A percentile compares a stretch with the other conserved stretches of the same genome.
These are phyloP conservation scores for Lentinula sp. DNA, from an alignment of 768 basidiomycete genomes.

Conservation along the genomic window DNA sequence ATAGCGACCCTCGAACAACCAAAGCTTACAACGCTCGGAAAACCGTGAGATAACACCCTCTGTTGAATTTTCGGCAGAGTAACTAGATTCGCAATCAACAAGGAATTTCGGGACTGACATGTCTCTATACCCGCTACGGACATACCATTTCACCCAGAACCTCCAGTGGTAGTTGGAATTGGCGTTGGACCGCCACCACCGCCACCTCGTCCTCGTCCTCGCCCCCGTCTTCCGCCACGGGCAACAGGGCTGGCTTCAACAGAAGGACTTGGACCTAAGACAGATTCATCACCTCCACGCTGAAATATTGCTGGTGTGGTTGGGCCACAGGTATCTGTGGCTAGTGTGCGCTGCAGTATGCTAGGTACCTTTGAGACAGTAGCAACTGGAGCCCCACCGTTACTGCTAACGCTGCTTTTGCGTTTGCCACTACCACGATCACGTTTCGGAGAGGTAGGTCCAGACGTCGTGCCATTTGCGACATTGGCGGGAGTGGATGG, in stretches of 20 bases:
- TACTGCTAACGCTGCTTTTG: conserved; percentile 1
- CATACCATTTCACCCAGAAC: background rate
- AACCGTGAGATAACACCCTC: too few relatives aligned
- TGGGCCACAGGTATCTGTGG: conserved; percentile 8
- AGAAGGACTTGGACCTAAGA: background rate
- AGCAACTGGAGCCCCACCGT: conserved; percentile 5
- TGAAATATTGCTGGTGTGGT: background rate
- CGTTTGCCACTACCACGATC: conserved; percentile 9
- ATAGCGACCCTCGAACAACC: too few relatives aligned
- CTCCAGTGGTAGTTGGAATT: background rate
- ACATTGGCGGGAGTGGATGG: background rate
- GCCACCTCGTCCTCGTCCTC: conserved; percentile 5
- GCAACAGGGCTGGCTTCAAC: background rate
- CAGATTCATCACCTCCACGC: background rate
- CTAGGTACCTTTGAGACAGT: conserved; percentile 17
- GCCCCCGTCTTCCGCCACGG: conserved; percentile 6
- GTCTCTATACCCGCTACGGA: too few relatives aligned
- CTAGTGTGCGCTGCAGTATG: conserved; percentile 21
- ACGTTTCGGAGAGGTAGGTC: background rate
- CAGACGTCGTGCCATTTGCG: background rate
- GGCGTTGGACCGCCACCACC: background rate
- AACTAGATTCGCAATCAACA: too few relatives aligned
- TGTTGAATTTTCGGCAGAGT: too few relatives aligned
- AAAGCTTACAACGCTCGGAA: too few relatives aligned
- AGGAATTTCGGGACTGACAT: too few relatives aligned